These are phyloP conservation scores for Brassica juncea DNA, from an alignment of 345 rosid genomes.

Conservation along the genomic window DNA sequence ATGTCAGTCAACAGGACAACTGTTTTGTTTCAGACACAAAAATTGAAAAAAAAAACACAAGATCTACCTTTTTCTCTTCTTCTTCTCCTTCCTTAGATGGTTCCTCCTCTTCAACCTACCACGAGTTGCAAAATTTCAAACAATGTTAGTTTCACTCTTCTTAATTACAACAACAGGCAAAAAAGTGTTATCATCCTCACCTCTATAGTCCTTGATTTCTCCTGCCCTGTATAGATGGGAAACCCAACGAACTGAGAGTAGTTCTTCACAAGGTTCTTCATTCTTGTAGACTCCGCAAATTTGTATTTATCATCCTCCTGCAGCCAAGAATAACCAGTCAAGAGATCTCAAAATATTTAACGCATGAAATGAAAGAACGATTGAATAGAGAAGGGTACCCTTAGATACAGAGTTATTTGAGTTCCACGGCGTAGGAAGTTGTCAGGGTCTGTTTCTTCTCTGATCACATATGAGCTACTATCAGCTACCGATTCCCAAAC, in stretches of 20 bases:
- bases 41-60: too few species aligned
- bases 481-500: conserved; percentile 93
- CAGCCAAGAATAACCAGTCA: conserved; percentile 22
- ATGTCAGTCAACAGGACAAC: conserved; percentile 40
- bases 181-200: conserved; percentile 34
- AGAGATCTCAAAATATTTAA: neutral
- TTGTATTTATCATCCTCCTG: conserved; percentile 95
- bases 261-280: conserved; percentile 88
- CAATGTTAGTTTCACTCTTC: too few species aligned
- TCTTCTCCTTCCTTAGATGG: conserved; percentile 79
- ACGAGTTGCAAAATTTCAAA: too few species aligned
- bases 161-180: too few species aligned
- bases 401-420: conserved; percentile 78
- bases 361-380: neutral
- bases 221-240: conserved; percentile 95
- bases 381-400: conserved; percentile 48
- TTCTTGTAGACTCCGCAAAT: conserved; percentile 69
- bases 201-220: conserved; percentile 90
- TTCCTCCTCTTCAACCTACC: conserved; percentile 99
- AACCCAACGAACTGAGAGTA: conserved; percentile 97
- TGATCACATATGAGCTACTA: conserved; percentile 81
- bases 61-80: conserved; percentile 54
- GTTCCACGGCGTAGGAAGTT: conserved; percentile 82
- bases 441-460: conserved; percentile 87
- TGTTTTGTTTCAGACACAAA: too few species aligned